These are phyloP conservation scores for Globisporangium megalacanthum DNA, from an alignment of 352 stramenopile genomes.

Conservation along the genomic window DNA sequence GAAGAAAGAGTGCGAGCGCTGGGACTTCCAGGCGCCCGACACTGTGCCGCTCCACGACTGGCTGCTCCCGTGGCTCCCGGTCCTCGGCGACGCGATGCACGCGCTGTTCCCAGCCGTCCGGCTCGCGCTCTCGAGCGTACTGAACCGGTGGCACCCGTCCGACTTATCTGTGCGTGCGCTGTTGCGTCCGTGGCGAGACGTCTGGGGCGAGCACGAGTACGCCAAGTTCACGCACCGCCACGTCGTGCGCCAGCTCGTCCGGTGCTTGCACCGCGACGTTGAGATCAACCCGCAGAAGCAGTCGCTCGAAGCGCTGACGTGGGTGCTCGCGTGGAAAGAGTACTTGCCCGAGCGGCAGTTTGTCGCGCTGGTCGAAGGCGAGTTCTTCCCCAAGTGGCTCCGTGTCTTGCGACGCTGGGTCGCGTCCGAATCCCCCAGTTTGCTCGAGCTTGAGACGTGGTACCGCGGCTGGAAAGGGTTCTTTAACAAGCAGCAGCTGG, in stretches of 20 bases:
- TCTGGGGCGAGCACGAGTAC: conserved; percentile 80
- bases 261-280: conserved; percentile 79
- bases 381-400: conserved; percentile 91
- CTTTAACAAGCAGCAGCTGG: conserved; percentile 61
- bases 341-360: conserved; percentile 69
- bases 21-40: conserved; percentile 37
- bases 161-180: conserved; percentile 58
- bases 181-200: conserved; percentile 58
- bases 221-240: conserved; percentile 80
- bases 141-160: conserved; percentile 80
- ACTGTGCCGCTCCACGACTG: conserved; percentile 66
- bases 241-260: conserved; percentile 68
- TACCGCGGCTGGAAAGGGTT: conserved; percentile 83
- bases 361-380: conserved; percentile 81
- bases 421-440: conserved; percentile 16
- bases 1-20: conserved; percentile 63
- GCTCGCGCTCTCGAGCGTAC: conserved; percentile 44
- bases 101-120: conserved; percentile 69
- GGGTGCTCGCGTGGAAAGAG: conserved; percentile 70
- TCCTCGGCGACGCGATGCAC: conserved; percentile 38
- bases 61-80: conserved; percentile 60
- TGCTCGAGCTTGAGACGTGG: conserved; percentile 75
- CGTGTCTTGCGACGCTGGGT: conserved; percentile 81
- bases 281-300: conserved; percentile 70
- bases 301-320: conserved; percentile 56